Evolutionary conservation across 148 eudicot genomes (phyloP).

Genomic region (Linanthus parryae): DNA sequence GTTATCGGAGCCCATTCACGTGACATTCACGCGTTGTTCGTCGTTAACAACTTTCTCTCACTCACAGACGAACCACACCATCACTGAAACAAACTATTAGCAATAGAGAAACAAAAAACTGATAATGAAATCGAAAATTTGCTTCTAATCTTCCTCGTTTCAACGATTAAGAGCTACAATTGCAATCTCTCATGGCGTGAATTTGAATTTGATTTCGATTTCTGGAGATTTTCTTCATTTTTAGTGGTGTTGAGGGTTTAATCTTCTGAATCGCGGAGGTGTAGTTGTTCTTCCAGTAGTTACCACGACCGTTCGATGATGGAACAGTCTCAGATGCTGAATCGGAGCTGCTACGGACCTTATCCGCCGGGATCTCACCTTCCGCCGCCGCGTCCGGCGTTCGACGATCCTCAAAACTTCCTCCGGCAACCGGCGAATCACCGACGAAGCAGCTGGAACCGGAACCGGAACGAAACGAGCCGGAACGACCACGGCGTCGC

Average conservation of each 20-base stretch:
- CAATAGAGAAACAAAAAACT: neutral
- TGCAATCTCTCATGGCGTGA: neutral
- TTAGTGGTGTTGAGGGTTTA: neutral
- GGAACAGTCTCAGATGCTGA: slow-evolving; percentile 10
- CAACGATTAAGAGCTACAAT: neutral
- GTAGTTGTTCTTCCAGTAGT: neutral
- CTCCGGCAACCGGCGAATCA: slow-evolving; percentile 1
- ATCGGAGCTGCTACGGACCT: neutral
- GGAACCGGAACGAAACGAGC: slow-evolving; percentile 3
- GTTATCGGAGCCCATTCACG: neutral
- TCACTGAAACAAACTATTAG: neutral
- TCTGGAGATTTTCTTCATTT: neutral
- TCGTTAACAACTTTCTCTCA: neutral
- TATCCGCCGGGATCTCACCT: slow-evolving; percentile 10
- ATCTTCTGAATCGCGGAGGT: neutral
- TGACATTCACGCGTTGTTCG: neutral
- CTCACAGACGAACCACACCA: no score
- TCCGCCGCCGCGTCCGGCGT: neutral
- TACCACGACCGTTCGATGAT: neutral
- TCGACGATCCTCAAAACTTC: neutral
- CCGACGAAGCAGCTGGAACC: neutral
- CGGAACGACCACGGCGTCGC: slow-evolving; percentile 8
- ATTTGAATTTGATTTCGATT: neutral
- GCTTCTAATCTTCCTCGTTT: neutral
- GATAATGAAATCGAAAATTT: neutral